Conservation (phyloP, 108 stramenopile species). For the Skeletonema marinoi region DNA sequence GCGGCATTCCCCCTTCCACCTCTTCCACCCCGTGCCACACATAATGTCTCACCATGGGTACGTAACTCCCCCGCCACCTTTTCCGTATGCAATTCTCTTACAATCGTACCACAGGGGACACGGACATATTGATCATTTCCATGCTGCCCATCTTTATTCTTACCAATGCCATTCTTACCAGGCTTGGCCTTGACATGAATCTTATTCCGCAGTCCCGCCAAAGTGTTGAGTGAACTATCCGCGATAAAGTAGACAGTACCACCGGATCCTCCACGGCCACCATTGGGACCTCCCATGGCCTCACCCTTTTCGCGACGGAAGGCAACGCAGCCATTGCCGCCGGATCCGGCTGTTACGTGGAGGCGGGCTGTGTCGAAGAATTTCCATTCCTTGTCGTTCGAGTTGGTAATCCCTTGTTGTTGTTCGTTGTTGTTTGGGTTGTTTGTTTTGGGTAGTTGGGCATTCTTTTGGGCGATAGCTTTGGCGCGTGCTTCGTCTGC, state of each 20-base stretch:
- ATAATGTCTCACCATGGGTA: slow-evolving; percentile 70
- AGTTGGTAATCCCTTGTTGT: slow-evolving; percentile 25
- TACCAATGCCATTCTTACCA: slow-evolving; percentile 89
- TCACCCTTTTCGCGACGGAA: slow-evolving; percentile 93
- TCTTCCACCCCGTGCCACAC: slow-evolving; percentile 93
- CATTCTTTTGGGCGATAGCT: slow-evolving; percentile 7
- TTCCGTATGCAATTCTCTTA: slow-evolving; percentile 85
- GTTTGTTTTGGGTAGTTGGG: background rate
- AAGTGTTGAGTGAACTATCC: slow-evolving; percentile 85
- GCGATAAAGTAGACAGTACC: slow-evolving; percentile 84
- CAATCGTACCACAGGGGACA: slow-evolving; percentile 95
- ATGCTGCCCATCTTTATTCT: slow-evolving; percentile 73
- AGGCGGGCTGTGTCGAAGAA: slow-evolving; percentile 91
- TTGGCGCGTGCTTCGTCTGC: slow-evolving; percentile 29
- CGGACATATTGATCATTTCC: slow-evolving; percentile 73
- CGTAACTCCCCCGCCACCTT: slow-evolving; percentile 90
- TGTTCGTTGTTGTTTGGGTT: slow-evolving; percentile 7
- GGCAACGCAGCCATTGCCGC: slow-evolving; percentile 95
- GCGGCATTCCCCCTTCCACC: slow-evolving; percentile 96
- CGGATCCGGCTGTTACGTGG: slow-evolving; percentile 90
- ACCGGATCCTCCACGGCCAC: slow-evolving; percentile 89
- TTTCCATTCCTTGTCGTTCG: slow-evolving; percentile 86
- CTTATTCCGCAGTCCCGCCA: slow-evolving; percentile 77
- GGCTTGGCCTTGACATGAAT: slow-evolving; percentile 80
- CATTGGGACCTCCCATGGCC: slow-evolving; percentile 90